phyloP scores from a whole-genome alignment of 768 basidiomycete genomes.

The Roridomyces roridus region DNA sequence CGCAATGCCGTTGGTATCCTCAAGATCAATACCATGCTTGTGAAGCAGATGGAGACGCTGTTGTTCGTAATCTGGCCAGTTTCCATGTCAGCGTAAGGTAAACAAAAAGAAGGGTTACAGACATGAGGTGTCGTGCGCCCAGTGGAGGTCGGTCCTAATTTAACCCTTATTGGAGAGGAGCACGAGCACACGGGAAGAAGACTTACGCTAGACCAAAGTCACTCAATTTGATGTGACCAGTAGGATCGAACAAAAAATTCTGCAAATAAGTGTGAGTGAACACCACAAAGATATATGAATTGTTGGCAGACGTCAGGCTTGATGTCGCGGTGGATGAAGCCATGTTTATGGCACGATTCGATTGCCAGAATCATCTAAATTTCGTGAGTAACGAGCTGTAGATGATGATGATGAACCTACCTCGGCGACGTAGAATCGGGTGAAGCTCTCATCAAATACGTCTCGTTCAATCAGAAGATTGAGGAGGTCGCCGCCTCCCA shows the following conservation, averaged over 20 bases:
- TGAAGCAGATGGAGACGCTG: slow-evolving; percentile 86
- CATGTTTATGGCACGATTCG: slow-evolving; percentile 90
- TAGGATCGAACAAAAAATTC: slow-evolving; percentile 95
- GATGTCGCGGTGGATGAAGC: slow-evolving; percentile 98
- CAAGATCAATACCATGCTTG: slow-evolving; percentile 95
- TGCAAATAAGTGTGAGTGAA: slow-evolving; percentile 37
- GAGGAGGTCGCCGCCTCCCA: slow-evolving; percentile 96
- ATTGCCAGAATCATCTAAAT: slow-evolving; percentile 91
- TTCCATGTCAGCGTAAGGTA: slow-evolving; percentile 15
- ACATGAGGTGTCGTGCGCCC: slow-evolving; percentile 97
- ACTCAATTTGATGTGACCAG: slow-evolving; percentile 93
- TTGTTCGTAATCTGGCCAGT: slow-evolving; percentile 84
- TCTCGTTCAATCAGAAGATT: slow-evolving; percentile 94
- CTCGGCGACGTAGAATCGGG: slow-evolving; percentile 94
- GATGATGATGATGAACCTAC: slow-evolving; percentile 45
- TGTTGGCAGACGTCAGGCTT: slow-evolving; percentile 76
- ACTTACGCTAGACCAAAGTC: slow-evolving; percentile 96
- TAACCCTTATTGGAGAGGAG: slow-evolving; percentile 1
- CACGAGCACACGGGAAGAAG: slow-evolving; percentile 27
- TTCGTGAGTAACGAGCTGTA: slow-evolving; percentile 21
- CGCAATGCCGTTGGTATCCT: slow-evolving; percentile 68
- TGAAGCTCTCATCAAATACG: slow-evolving; percentile 89
- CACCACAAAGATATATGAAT: slow-evolving; percentile 23
- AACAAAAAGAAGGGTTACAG: slow-evolving; percentile 28
- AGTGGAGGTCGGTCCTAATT: slow-evolving; percentile 86